Conservation (phyloP, 1,284 basidiomycete genomes). For the Trichosporon coremiiforme region DNA sequence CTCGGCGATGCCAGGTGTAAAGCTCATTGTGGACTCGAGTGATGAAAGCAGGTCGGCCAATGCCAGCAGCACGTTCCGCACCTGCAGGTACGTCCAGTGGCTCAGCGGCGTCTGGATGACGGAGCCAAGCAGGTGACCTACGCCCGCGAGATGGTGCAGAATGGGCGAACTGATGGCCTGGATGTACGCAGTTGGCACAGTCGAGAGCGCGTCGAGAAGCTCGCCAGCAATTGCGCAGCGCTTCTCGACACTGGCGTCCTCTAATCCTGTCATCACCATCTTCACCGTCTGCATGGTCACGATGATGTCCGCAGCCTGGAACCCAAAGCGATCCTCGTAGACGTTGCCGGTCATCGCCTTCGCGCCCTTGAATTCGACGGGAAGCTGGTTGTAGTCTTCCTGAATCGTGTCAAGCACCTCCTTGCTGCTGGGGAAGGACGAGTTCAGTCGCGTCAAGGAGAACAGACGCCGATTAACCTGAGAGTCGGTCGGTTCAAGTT, state of each 20-base stretch:
- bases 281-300: slow-evolving; percentile 53
- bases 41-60: slow-evolving; percentile 48
- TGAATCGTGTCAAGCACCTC: slow-evolving; percentile 44
- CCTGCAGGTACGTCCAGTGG: slow-evolving; percentile 50
- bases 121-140: slow-evolving; percentile 53
- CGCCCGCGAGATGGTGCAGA: slow-evolving; percentile 53
- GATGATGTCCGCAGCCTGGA: slow-evolving; percentile 52
- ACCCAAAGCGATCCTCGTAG: slow-evolving; percentile 46
- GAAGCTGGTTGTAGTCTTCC: slow-evolving; percentile 44
- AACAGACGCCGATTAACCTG: slow-evolving; percentile 39
- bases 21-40: slow-evolving; percentile 41
- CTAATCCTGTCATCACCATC: slow-evolving; percentile 50
- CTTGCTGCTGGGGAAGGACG: slow-evolving; percentile 35
- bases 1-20: slow-evolving; percentile 43
- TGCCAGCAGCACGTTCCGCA: slow-evolving; percentile 48
- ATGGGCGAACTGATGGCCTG: slow-evolving; percentile 48
- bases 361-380: slow-evolving; percentile 42
- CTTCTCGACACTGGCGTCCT: slow-evolving; percentile 46
- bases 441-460: slow-evolving; percentile 37
- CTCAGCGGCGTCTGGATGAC: slow-evolving; percentile 52
- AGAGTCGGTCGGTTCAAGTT: slow-evolving; percentile 19
- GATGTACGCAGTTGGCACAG: slow-evolving; percentile 51
- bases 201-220: slow-evolving; percentile 49
- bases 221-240: slow-evolving; percentile 52
- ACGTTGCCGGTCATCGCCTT: slow-evolving; percentile 47